Percentiles rank a stretch among this genome's conserved stretches.
Evolutionary conservation across 2,329 filamentous ascomycete genomes (phyloP).

Genomic region (Cordyceps javanica): DNA sequence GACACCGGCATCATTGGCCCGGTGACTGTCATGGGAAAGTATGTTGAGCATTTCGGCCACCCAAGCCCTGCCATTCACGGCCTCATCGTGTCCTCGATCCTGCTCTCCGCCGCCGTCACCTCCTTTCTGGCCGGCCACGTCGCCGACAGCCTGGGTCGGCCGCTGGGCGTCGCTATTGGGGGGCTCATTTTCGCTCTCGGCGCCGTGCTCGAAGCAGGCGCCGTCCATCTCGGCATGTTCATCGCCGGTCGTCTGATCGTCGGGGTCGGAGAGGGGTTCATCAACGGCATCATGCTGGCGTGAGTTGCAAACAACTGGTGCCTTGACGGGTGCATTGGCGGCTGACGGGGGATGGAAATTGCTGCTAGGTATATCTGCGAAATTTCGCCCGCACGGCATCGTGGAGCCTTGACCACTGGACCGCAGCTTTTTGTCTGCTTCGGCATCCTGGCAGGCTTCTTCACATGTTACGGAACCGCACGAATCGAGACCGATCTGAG

Average conservation of each 20-base stretch:
- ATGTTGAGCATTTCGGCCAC: background rate
- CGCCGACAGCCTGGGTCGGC: slow-evolving; percentile 44
- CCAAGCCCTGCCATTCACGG: slow-evolving; percentile 36
- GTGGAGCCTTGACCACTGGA: slow-evolving; percentile 45
- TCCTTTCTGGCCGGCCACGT: slow-evolving; percentile 53
- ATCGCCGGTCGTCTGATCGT: slow-evolving; percentile 47
- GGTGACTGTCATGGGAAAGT: slow-evolving; percentile 3
- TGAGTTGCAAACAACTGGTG: too few relatives aligned
- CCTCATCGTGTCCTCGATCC: slow-evolving; percentile 52
- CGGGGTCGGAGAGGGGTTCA: slow-evolving; percentile 40
- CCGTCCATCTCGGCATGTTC: slow-evolving; percentile 44
- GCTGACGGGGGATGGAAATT: too few relatives aligned
- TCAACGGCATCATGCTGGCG: slow-evolving; percentile 50
- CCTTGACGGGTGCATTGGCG: too few relatives aligned
- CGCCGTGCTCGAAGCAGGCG: slow-evolving; percentile 43
- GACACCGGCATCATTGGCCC: slow-evolving; percentile 16
- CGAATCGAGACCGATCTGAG: slow-evolving; percentile 40
- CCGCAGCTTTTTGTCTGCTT: slow-evolving; percentile 47
- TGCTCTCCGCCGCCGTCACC: slow-evolving; percentile 51
- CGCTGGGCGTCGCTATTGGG: slow-evolving; percentile 26
- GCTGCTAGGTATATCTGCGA: slow-evolving; percentile 47
- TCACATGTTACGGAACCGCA: slow-evolving; percentile 52
- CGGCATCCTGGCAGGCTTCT: slow-evolving; percentile 50
- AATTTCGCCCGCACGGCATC: slow-evolving; percentile 44
- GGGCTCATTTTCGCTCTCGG: slow-evolving; percentile 48